A percentile compares a stretch with the other conserved stretches of the same genome.
phyloP scores from a whole-genome alignment of 2,329 filamentous ascomycete species.

The Arthrobotrys sinensis region DNA sequence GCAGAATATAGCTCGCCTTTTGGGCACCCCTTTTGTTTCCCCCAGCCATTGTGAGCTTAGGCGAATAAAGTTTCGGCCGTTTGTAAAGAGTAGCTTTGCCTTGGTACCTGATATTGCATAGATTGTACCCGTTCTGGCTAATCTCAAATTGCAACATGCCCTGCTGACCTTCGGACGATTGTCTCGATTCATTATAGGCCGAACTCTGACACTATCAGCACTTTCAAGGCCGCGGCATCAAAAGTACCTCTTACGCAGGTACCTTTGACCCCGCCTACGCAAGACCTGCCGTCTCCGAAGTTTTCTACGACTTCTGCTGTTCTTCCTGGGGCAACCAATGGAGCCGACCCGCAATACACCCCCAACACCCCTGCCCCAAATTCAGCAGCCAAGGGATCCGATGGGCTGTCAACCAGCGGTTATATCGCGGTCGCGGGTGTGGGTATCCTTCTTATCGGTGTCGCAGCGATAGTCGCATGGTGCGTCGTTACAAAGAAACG shows the following conservation, averaged over 20 bases:
- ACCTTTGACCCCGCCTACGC: conserved; percentile 46
- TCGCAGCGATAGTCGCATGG: conserved; percentile 40
- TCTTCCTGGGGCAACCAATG: conserved; percentile 18
- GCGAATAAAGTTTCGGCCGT: conserved; percentile 18
- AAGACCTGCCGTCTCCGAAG: conserved; percentile 53
- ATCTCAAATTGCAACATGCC: conserved; percentile 30
- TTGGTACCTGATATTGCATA: conserved; percentile 46
- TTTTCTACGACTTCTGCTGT: conserved; percentile 38
- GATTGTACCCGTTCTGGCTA: conserved; percentile 58
- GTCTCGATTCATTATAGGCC: conserved; percentile 37
- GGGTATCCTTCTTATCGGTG: conserved; percentile 39
- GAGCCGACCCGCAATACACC: conserved; percentile 30
- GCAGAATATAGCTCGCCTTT: conserved; percentile 31
- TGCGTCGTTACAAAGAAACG: conserved; percentile 36
- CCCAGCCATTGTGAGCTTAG: conserved; percentile 6
- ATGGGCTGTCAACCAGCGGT: conserved; percentile 51
- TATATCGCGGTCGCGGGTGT: conserved; percentile 58
- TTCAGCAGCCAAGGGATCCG: conserved; percentile 7
- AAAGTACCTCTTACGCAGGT: conserved; percentile 46
- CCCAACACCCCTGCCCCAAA: conserved; percentile 34
- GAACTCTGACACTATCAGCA: conserved; percentile 42
- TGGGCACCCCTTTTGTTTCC: conserved; percentile 17
- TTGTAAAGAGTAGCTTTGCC: conserved; percentile 15
- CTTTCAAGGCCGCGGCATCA: conserved; percentile 50
- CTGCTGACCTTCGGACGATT: conserved; percentile 44